Evolutionary conservation across 441 rosid genomes (phyloP).

Genomic region (Adansonia madagascariensis): DNA sequence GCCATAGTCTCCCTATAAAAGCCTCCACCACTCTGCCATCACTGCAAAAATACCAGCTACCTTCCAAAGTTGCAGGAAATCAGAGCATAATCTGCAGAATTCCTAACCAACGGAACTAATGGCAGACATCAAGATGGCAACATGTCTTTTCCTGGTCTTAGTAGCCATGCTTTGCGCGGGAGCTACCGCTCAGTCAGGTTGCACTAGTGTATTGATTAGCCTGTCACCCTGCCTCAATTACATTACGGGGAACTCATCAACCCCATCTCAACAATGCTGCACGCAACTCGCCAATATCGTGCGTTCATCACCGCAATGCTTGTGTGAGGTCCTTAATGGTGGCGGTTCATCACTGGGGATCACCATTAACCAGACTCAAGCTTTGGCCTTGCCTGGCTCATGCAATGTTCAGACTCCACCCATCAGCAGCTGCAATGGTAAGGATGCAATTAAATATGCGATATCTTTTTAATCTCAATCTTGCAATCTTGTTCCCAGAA

Average conservation of each 20-base stretch:
- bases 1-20: constrained; percentile 29
- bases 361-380: constrained; percentile 75
- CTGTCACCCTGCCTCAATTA: constrained; percentile 83
- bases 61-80: constrained; percentile 18
- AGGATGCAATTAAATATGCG: constrained; percentile 19
- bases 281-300: constrained; percentile 65
- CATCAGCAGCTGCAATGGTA: constrained; percentile 68
- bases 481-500: neutral
- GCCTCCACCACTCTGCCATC: neutral
- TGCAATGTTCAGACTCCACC: constrained; percentile 92
- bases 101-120: constrained; percentile 28
- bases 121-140: constrained; percentile 38
- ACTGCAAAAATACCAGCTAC: neutral
- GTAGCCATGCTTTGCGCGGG: constrained; percentile 46
- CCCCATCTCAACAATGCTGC: constrained; percentile 77
- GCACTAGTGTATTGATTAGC: constrained; percentile 64
- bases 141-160: constrained; percentile 39
- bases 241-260: constrained; percentile 71
- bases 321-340: constrained; percentile 76
- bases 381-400: constrained; percentile 69
- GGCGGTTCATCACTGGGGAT: constrained; percentile 72
- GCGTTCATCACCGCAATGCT: constrained; percentile 73
- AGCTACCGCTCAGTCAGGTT: constrained; percentile 63
- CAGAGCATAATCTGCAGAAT: constrained; percentile 1
- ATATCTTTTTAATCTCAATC: constrained; percentile 8